A percentile compares a stretch with the other conserved stretches of the same genome.
Evolutionary conservation across 768 basidiomycete species (phyloP).

Genomic region (Glaciozyma antarctica): DNA sequence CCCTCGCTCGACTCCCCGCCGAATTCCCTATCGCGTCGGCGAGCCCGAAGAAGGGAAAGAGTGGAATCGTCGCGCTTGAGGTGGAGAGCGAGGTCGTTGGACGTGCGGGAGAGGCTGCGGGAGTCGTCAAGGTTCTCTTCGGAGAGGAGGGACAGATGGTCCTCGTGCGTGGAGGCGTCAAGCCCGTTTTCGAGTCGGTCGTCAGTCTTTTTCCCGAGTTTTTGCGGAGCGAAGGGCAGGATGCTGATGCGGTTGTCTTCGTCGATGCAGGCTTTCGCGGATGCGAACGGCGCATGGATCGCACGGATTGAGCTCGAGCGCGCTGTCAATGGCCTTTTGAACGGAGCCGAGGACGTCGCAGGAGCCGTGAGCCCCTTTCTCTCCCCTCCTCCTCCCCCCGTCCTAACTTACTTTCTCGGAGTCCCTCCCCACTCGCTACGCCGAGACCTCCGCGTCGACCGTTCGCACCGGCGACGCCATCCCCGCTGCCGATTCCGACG

Average conservation of each 20-base stretch:
- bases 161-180: slow-evolving; percentile 23
- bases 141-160: slow-evolving; percentile 9
- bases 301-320: slow-evolving; percentile 23
- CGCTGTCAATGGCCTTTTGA: slow-evolving; percentile 6
- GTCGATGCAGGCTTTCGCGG: slow-evolving; percentile 8
- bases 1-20: slow-evolving; percentile 15
- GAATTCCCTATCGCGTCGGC: background rate
- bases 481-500: slow-evolving; percentile 46
- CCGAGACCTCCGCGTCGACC: slow-evolving; percentile 45
- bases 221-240: background rate
- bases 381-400: background rate
- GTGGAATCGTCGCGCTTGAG: slow-evolving; percentile 24
- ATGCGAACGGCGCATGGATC: slow-evolving; percentile 15
- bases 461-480: slow-evolving; percentile 59
- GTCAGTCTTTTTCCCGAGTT: slow-evolving; percentile 6
- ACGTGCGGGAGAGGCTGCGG: slow-evolving; percentile 8
- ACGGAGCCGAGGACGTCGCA: slow-evolving; percentile 1
- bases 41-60: slow-evolving; percentile 19
- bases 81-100: slow-evolving; percentile 12
- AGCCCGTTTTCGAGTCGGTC: slow-evolving; percentile 27
- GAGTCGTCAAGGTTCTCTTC: slow-evolving; percentile 12
- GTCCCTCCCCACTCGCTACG: slow-evolving; percentile 27
- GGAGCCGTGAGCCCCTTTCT: slow-evolving; percentile 14
- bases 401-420: background rate
- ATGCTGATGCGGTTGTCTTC: background rate